Evolutionary conservation across 768 basidiomycete genomes (phyloP).

Genomic region (Hypholoma sublateritium): DNA sequence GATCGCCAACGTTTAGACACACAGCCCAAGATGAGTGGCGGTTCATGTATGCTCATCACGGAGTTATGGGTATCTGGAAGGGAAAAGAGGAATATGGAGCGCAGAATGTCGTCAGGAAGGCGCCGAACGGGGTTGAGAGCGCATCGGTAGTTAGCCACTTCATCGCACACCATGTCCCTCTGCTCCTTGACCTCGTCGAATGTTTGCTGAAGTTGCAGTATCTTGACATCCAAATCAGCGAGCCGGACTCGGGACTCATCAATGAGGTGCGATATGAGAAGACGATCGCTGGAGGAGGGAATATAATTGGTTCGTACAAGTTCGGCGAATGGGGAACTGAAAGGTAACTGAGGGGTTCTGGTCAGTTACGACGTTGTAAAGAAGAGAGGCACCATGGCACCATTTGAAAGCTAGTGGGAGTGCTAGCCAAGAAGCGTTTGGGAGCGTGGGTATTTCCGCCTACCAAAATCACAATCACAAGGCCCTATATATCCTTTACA

Average conservation of each 20-base stretch:
- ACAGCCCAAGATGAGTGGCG: conserved; percentile 7
- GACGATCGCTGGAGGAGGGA: background rate
- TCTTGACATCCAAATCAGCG: background rate
- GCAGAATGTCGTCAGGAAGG: conserved; percentile 5
- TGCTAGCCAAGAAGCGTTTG: too few species aligned
- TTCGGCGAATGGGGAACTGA: conserved; percentile 1
- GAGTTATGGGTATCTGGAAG: conserved; percentile 8
- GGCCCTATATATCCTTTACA: too few species aligned
- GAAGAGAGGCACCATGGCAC: background rate
- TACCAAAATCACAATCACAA: too few species aligned
- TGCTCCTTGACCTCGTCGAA: background rate
- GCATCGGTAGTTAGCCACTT: background rate
- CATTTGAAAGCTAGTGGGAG: too few species aligned
- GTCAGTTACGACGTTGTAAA: background rate
- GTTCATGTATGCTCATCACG: conserved; percentile 1
- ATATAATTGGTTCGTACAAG: conserved; percentile 8
- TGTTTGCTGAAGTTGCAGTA: background rate
- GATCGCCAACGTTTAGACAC: conserved; percentile 9
- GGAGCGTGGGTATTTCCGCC: too few species aligned
- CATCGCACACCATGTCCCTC: background rate
- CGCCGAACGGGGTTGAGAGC: conserved; percentile 2
- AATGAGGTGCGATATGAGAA: background rate
- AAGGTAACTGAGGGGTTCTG: background rate
- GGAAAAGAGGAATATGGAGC: conserved; percentile 9
- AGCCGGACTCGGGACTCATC: background rate